Evolutionary conservation across 1,284 basidiomycete genomes (phyloP).

Genomic region (Apiotrichum montevideense): DNA sequence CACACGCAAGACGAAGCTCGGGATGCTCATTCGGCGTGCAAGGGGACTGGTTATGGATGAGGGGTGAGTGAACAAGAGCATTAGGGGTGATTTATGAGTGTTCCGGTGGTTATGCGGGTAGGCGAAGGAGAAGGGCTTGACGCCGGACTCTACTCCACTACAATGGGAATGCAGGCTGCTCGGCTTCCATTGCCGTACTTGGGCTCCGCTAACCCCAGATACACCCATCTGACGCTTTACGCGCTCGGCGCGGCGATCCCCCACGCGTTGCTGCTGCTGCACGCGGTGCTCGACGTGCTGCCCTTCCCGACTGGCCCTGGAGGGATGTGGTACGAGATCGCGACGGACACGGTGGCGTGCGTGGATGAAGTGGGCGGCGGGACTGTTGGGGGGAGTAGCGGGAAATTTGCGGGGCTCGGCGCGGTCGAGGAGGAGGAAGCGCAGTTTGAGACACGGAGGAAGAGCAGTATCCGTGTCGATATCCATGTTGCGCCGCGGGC

Average conservation of each 20-base stretch:
- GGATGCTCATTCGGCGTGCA: conserved; percentile 56
- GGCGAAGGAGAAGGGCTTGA: too few species aligned
- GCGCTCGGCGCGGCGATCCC: conserved; percentile 86
- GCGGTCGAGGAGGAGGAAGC: conserved; percentile 6
- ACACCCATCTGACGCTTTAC: conserved; percentile 63
- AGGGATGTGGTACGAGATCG: conserved; percentile 64
- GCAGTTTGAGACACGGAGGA: neutral
- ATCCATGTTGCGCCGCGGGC: conserved; percentile 1
- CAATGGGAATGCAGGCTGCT: too few species aligned
- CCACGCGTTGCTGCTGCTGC: conserved; percentile 63
- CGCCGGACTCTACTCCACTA: too few species aligned
- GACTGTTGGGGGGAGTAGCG: neutral
- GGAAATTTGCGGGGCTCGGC: conserved; percentile 9
- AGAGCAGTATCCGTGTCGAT: conserved; percentile 4
- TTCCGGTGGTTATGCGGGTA: too few species aligned
- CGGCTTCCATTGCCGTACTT: too few species aligned
- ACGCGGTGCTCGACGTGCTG: conserved; percentile 66
- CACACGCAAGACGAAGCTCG: conserved; percentile 69
- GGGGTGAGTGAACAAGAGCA: conserved; percentile 84
- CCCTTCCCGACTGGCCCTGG: conserved; percentile 54
- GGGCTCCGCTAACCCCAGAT: conserved; percentile 56
- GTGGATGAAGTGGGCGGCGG: conserved; percentile 60
- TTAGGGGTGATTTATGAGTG: conserved; percentile 51
- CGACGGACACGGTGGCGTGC: conserved; percentile 69
- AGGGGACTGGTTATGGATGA: conserved; percentile 86